phyloP scores from a whole-genome alignment of 164 flowering plant species.

The Magnolia kwangsiensis region DNA sequence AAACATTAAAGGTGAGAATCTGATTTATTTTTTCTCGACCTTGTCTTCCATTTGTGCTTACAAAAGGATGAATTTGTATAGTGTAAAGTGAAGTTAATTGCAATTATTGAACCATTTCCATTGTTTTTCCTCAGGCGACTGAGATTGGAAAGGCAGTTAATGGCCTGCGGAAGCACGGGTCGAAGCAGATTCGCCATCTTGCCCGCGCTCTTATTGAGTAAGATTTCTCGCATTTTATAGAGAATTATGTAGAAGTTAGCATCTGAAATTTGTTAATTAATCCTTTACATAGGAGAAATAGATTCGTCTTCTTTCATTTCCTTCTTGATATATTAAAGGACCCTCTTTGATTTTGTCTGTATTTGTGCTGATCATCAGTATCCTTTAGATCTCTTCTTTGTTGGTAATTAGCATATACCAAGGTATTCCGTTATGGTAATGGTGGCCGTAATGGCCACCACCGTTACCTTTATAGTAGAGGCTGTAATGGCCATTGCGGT shows the following conservation, averaged over 20 bases:
- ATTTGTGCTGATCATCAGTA: background rate
- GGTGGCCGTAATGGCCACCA: no score
- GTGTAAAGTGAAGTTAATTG: background rate
- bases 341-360: background rate
- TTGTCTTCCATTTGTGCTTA: background rate
- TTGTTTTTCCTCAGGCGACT: constrained; percentile 49
- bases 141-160: constrained; percentile 90
- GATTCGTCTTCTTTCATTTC: background rate
- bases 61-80: no score
- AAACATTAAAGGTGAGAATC: constrained; percentile 53
- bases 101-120: background rate
- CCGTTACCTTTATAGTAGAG: no score
- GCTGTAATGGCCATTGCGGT: no score
- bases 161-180: constrained; percentile 55
- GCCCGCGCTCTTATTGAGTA: constrained; percentile 64
- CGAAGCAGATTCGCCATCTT: constrained; percentile 56
- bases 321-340: background rate
- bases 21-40: background rate
- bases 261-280: no score
- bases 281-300: no score
- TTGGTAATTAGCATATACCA: background rate
- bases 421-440: no score
- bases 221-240: constrained; percentile 14
- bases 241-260: background rate
- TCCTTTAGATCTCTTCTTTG: background rate